phyloP scores from a whole-genome alignment of 2,329 filamentous ascomycete species.

The Dothistroma septosporum region DNA sequence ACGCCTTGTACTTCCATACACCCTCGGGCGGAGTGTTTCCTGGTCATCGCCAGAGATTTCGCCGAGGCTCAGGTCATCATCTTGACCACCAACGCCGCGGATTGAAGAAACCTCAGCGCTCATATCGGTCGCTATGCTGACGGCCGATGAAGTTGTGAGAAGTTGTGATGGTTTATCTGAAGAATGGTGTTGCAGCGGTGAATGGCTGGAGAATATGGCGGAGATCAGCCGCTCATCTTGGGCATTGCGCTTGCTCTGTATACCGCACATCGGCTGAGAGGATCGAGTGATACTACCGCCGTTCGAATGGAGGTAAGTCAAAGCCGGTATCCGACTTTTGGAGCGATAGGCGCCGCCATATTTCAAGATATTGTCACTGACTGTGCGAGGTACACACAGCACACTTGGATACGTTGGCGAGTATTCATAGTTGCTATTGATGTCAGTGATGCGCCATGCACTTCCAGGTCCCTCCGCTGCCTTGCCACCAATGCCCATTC shows the following conservation, averaged over 20 bases:
- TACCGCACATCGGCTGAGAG: slow-evolving; percentile 83
- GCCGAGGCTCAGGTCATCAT: slow-evolving; percentile 19
- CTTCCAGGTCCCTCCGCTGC: slow-evolving; percentile 54
- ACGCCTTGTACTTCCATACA: slow-evolving; percentile 88
- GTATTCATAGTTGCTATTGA: slow-evolving; percentile 88
- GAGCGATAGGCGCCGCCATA: slow-evolving; percentile 89
- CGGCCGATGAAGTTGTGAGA: background rate
- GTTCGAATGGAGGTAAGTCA: slow-evolving; percentile 95
- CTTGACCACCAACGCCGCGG: background rate
- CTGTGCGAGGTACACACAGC: slow-evolving; percentile 77
- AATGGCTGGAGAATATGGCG: slow-evolving; percentile 75
- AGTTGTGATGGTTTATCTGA: slow-evolving; percentile 4
- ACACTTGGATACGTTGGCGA: slow-evolving; percentile 88
- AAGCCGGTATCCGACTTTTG: slow-evolving; percentile 76
- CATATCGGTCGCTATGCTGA: background rate
- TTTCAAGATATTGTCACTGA: slow-evolving; percentile 96
- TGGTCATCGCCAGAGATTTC: slow-evolving; percentile 14
- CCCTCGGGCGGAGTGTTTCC: slow-evolving; percentile 14
- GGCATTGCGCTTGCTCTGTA: slow-evolving; percentile 77
- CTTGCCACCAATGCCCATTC: slow-evolving; percentile 82
- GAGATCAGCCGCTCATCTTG: slow-evolving; percentile 93
- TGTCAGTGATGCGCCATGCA: slow-evolving; percentile 83
- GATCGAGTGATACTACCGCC: slow-evolving; percentile 95
- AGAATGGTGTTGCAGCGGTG: slow-evolving; percentile 13
- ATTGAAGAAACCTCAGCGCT: background rate